phyloP scores from a whole-genome alignment of 202 grass and related monocot genomes.

The Digitaria exilis region DNA sequence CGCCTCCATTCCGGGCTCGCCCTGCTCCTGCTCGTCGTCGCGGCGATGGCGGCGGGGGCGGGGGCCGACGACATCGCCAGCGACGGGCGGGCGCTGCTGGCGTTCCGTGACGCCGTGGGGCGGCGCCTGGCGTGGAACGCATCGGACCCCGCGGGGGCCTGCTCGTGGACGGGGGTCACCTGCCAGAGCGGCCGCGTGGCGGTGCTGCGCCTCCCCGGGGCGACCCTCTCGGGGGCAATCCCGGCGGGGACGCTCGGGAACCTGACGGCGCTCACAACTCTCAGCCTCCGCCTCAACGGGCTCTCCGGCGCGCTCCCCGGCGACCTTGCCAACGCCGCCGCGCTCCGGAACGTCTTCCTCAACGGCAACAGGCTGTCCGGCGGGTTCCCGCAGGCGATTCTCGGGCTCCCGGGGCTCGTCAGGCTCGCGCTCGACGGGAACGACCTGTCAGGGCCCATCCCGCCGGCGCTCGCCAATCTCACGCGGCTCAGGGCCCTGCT shows the following conservation, averaged over 20 bases:
- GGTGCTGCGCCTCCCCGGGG: conserved; percentile 48
- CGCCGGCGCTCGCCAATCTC: conserved; percentile 51
- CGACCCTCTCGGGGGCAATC: conserved; percentile 31
- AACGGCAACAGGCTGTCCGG: conserved; percentile 55
- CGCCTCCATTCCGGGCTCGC: neutral
- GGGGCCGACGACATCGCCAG: conserved; percentile 36
- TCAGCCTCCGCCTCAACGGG: conserved; percentile 66
- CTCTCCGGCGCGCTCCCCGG: conserved; percentile 43
- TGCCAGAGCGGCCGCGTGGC: conserved; percentile 50
- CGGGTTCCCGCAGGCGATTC: conserved; percentile 46
- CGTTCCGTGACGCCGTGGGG: conserved; percentile 56
- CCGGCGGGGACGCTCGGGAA: conserved; percentile 52
- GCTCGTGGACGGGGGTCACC: conserved; percentile 55
- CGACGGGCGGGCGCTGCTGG: conserved; percentile 45
- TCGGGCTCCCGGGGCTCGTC: conserved; percentile 34
- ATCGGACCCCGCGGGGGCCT: conserved; percentile 11
- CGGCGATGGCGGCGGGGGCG: neutral
- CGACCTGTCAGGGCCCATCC: conserved; percentile 43
- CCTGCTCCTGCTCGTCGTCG: neutral
- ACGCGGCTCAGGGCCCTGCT: conserved; percentile 47
- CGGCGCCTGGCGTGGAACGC: conserved; percentile 47
- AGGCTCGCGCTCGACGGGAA: conserved; percentile 55
- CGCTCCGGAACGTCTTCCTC: conserved; percentile 53
- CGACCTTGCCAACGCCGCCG: conserved; percentile 33
- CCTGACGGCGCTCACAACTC: conserved; percentile 54